A percentile compares a stretch with the other conserved stretches of the same genome.
Evolutionary conservation across 495 filamentous ascomycete genomes (phyloP).

Genomic region (Hyaloscypha bicolor): DNA sequence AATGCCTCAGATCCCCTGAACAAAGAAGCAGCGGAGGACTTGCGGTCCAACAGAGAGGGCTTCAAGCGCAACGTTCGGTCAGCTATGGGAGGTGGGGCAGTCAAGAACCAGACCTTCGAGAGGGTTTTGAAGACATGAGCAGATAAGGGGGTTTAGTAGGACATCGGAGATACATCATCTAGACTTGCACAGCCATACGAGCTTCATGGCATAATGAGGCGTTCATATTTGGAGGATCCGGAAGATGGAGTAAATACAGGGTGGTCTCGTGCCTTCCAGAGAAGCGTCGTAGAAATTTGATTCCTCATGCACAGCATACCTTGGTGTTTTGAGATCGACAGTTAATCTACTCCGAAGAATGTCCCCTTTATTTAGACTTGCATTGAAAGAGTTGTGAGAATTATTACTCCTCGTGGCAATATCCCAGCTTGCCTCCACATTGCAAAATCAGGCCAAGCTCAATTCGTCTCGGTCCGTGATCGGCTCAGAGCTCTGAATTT

Average conservation of each 20-base stretch:
- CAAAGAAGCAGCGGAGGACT: constrained; percentile 94
- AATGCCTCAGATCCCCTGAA: constrained; percentile 97
- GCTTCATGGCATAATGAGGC: constrained; percentile 31
- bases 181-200: constrained; percentile 28
- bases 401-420: not conserved
- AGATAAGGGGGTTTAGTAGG: constrained; percentile 15
- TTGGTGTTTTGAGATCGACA: not conserved
- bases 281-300: constrained; percentile 23
- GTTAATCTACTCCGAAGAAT: not conserved
- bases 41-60: constrained; percentile 76
- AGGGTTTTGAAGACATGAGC: constrained; percentile 58
- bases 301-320: not conserved
- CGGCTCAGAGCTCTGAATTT: constrained; percentile 12
- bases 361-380: not conserved
- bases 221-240: constrained; percentile 19
- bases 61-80: constrained; percentile 90
- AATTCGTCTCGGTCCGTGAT: constrained; percentile 8
- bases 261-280: constrained; percentile 23
- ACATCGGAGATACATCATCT: constrained; percentile 22
- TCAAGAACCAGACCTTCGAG: constrained; percentile 74
- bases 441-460: not conserved
- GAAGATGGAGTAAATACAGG: constrained; percentile 27
- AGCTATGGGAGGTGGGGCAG: constrained; percentile 79
- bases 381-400: not conserved
- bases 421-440: not conserved